Evolutionary conservation across 805 yeast species (phyloP).

Genomic region (Lipomyces yamanashiensis): DNA sequence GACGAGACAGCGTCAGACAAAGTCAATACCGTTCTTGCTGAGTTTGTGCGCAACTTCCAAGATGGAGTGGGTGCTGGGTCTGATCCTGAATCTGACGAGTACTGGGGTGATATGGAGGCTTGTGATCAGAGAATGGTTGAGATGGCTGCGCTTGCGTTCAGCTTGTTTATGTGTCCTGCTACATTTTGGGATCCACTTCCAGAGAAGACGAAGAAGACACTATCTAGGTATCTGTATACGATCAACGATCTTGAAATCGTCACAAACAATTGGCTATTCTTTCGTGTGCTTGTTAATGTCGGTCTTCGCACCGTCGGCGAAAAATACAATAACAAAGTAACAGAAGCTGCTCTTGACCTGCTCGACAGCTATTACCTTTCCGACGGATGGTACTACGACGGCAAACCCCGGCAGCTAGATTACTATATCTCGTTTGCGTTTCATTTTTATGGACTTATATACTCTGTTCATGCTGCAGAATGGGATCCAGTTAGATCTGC

Average conservation of each 20-base stretch:
- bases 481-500: slow-evolving; percentile 34
- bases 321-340: slow-evolving; percentile 20
- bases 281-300: slow-evolving; percentile 42
- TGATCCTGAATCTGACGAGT: slow-evolving; percentile 42
- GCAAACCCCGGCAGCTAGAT: slow-evolving; percentile 40
- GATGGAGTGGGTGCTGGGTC: slow-evolving; percentile 43
- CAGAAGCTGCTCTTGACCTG: slow-evolving; percentile 38
- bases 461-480: slow-evolving; percentile 30
- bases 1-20: slow-evolving; percentile 37
- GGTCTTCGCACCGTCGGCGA: slow-evolving; percentile 42
- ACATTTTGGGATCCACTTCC: slow-evolving; percentile 43
- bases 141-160: slow-evolving; percentile 44
- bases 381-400: slow-evolving; percentile 47
- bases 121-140: slow-evolving; percentile 43
- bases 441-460: slow-evolving; percentile 44
- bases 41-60: slow-evolving; percentile 29
- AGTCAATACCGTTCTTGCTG: neutral
- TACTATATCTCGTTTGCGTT: slow-evolving; percentile 46
- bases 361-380: slow-evolving; percentile 40
- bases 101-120: slow-evolving; percentile 42
- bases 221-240: slow-evolving; percentile 35
- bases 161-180: slow-evolving; percentile 40
- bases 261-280: slow-evolving; percentile 44
- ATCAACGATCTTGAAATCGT: slow-evolving; percentile 38
- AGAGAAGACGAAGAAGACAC: slow-evolving; percentile 35